Percentiles rank a stretch among this genome's conserved stretches.
These are phyloP conservation scores for Fragilaria crotonensis DNA, from an alignment of 108 stramenopile genomes.

Conservation along the genomic window DNA sequence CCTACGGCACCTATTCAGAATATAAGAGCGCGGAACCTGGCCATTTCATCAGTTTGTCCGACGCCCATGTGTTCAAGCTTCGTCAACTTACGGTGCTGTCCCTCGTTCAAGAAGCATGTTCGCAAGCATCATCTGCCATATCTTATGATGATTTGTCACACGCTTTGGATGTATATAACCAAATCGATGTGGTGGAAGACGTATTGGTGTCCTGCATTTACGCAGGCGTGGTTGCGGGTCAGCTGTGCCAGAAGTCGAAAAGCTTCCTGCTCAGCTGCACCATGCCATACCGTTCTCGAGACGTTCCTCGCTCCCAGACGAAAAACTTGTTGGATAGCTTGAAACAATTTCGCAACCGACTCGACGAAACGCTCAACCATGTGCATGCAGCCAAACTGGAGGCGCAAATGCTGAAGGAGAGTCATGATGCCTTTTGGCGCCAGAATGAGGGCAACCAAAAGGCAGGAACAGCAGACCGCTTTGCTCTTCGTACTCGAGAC, in stretches of 20 bases:
- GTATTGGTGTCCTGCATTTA: constrained; percentile 33
- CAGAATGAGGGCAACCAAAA: not conserved
- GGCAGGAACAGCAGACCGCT: not conserved
- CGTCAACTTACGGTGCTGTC: constrained; percentile 35
- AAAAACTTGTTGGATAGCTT: not conserved
- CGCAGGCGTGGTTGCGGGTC: constrained; percentile 20
- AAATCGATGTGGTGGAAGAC: constrained; percentile 20
- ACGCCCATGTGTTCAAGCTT: constrained; percentile 30
- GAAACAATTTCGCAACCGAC: not conserved
- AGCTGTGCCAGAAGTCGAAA: constrained; percentile 30
- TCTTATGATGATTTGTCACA: constrained; percentile 14
- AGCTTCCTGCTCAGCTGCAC: not conserved
- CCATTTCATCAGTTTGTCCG: constrained; percentile 26
- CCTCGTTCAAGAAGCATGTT: constrained; percentile 28
- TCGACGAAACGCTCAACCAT: not conserved
- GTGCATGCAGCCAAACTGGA: not conserved
- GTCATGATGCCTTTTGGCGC: not conserved
- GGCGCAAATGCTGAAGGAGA: not conserved
- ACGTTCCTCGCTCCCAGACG: not conserved
- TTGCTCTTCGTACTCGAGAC: not conserved
- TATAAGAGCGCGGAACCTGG: constrained; percentile 10
- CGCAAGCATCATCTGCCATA: constrained; percentile 6
- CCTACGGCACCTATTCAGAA: constrained; percentile 29
- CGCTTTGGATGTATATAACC: constrained; percentile 4
- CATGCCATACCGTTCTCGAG: not conserved